Percentiles rank a stretch among this genome's conserved stretches.
These are phyloP conservation scores for Candida labiduridarum DNA, from an alignment of 1,139 yeast species.

Conservation along the genomic window DNA sequence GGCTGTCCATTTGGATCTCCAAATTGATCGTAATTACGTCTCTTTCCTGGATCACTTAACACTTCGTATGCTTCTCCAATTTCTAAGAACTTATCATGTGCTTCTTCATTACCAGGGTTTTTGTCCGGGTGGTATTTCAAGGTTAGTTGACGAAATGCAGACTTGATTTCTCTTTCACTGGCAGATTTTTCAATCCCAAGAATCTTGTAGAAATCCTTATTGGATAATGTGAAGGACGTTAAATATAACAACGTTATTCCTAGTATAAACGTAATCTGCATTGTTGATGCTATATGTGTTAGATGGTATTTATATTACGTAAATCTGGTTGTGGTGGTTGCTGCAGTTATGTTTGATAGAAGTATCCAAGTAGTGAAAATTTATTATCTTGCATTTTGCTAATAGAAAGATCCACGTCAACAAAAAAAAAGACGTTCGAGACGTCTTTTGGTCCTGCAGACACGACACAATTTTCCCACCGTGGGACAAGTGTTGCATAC, in stretches of 20 bases:
- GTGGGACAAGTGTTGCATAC: background rate
- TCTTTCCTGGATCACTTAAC: conserved; percentile 72
- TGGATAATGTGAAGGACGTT: conserved; percentile 12
- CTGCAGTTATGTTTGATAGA: background rate
- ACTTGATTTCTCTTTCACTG: conserved; percentile 77
- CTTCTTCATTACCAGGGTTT: conserved; percentile 71
- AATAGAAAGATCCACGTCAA: conserved; percentile 10
- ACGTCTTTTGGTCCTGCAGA: background rate
- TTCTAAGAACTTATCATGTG: conserved; percentile 84
- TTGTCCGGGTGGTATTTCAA: conserved; percentile 95
- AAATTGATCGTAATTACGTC: conserved; percentile 69
- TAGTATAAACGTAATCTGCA: conserved; percentile 13
- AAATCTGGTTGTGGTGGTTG: background rate
- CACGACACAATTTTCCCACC: background rate
- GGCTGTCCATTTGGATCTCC: conserved; percentile 79
- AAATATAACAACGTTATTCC: conserved; percentile 10
- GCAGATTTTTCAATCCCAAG: conserved; percentile 76
- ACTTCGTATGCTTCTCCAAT: conserved; percentile 95
- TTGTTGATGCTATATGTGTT: background rate
- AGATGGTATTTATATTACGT: too few species aligned
- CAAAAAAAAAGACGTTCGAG: conserved; percentile 1
- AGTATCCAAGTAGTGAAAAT: background rate
- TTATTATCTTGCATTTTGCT: background rate
- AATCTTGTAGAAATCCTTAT: conserved; percentile 38
- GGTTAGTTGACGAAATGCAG: conserved; percentile 81